phyloP scores from a whole-genome alignment of 305 asterid genomes.

The Coffea humblotiana region DNA sequence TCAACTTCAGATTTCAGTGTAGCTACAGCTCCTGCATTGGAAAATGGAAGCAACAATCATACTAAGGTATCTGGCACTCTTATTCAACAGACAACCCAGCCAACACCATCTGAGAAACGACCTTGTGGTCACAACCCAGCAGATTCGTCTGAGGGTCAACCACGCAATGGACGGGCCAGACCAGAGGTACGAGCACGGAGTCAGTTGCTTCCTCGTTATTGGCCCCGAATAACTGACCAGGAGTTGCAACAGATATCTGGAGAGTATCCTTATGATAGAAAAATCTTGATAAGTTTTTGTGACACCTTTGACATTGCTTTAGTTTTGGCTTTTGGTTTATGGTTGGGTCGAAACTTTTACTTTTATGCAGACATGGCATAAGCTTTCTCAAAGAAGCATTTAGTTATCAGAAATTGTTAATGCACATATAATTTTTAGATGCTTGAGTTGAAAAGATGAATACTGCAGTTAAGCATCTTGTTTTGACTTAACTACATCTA shows the following conservation, averaged over 20 bases:
- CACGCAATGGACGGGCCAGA: slow-evolving; percentile 47
- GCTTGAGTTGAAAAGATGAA: background rate
- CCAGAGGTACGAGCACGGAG: slow-evolving; percentile 57
- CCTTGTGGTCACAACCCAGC: slow-evolving; percentile 36
- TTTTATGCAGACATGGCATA: background rate
- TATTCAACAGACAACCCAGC: slow-evolving; percentile 28
- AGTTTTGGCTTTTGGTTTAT: background rate
- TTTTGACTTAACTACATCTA: slow-evolving; percentile 52
- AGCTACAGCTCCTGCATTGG: slow-evolving; percentile 43
- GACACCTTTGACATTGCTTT: background rate
- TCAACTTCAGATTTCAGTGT: slow-evolving; percentile 39
- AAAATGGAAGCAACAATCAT: slow-evolving; percentile 43
- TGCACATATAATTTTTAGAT: background rate
- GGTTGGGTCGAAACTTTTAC: background rate
- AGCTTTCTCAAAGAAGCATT: background rate
- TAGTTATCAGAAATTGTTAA: background rate
- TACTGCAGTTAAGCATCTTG: slow-evolving; percentile 1
- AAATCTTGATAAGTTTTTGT: background rate
- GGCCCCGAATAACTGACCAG: slow-evolving; percentile 60
- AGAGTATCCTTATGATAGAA: slow-evolving; percentile 64
- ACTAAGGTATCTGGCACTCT: slow-evolving; percentile 35
- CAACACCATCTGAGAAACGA: slow-evolving; percentile 45
- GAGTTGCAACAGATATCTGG: slow-evolving; percentile 68
- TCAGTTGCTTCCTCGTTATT: slow-evolving; percentile 68
- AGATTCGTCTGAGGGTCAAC: slow-evolving; percentile 48